Evolutionary conservation across 1,284 basidiomycete genomes (phyloP).

Genomic region (Mycosarcoma maydis): DNA sequence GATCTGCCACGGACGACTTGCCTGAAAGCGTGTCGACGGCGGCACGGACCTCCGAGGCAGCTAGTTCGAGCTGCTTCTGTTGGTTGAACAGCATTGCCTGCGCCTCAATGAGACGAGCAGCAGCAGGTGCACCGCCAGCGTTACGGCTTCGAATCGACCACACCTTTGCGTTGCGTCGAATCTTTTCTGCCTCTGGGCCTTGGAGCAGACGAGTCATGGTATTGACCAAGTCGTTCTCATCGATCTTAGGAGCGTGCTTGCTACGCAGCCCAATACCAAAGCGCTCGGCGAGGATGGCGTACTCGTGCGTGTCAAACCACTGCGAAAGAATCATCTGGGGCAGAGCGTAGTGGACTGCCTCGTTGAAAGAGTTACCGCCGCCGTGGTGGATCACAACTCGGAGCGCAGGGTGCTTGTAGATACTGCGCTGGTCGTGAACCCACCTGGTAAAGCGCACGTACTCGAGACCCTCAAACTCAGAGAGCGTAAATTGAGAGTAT

Average conservation of each 20-base stretch:
- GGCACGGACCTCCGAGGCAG: background rate
- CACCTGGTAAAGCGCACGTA: conserved; percentile 55
- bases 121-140: conserved; percentile 49
- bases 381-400: conserved; percentile 59
- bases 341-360: conserved; percentile 55
- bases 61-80: conserved; percentile 13
- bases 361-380: conserved; percentile 64
- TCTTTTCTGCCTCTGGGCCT: conserved; percentile 30
- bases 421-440: conserved; percentile 47
- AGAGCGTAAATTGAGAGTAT: conserved; percentile 34
- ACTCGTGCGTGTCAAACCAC: conserved; percentile 62
- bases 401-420: conserved; percentile 56
- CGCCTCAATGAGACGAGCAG: conserved; percentile 47
- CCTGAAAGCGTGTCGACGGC: no score
- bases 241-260: conserved; percentile 43
- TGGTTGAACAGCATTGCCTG: conserved; percentile 29
- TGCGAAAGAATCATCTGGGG: conserved; percentile 60
- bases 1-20: background rate
- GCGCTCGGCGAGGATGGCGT: conserved; percentile 40
- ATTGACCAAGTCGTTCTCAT: conserved; percentile 39
- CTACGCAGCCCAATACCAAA: conserved; percentile 50
- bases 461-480: conserved; percentile 42
- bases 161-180: conserved; percentile 36
- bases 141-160: conserved; percentile 45
- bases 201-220: conserved; percentile 41